These are phyloP conservation scores for Fraxinus paxiana DNA, from an alignment of 305 asterid species.

Conservation along the genomic window DNA sequence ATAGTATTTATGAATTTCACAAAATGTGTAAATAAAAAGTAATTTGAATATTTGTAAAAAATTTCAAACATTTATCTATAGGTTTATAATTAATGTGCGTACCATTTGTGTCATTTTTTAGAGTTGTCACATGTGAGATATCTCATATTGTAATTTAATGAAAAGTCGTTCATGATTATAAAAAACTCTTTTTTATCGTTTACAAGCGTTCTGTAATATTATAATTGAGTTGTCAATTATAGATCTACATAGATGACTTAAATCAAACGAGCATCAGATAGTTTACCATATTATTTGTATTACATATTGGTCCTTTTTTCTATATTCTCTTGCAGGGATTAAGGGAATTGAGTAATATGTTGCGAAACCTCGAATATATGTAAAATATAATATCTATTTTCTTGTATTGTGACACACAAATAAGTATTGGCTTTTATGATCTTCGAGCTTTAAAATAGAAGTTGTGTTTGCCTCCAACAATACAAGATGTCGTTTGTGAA, in stretches of 20 bases:
- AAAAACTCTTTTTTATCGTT: background rate
- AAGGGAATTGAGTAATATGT: background rate
- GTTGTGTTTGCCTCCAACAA: background rate
- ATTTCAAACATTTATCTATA: background rate
- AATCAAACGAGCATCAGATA: background rate
- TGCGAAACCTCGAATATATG: background rate
- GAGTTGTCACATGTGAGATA: too few species aligned
- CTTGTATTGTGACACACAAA: background rate
- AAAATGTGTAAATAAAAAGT: too few species aligned
- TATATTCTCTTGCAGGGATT: background rate
- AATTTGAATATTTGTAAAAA: background rate
- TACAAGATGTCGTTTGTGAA: background rate
- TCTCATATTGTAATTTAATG: background rate
- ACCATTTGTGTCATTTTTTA: background rate
- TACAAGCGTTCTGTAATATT: background rate
- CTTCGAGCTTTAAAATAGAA: background rate
- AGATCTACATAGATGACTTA: background rate
- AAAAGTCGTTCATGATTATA: background rate
- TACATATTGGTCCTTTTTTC: background rate
- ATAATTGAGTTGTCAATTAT: background rate
- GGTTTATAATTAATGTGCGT: too few species aligned
- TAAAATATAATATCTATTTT: background rate
- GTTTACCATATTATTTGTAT: background rate
- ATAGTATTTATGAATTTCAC: too few species aligned
- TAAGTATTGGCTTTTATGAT: background rate